Evolutionary conservation across 2,329 filamentous ascomycete genomes (phyloP).

Genomic region (Triangularia setosa): DNA sequence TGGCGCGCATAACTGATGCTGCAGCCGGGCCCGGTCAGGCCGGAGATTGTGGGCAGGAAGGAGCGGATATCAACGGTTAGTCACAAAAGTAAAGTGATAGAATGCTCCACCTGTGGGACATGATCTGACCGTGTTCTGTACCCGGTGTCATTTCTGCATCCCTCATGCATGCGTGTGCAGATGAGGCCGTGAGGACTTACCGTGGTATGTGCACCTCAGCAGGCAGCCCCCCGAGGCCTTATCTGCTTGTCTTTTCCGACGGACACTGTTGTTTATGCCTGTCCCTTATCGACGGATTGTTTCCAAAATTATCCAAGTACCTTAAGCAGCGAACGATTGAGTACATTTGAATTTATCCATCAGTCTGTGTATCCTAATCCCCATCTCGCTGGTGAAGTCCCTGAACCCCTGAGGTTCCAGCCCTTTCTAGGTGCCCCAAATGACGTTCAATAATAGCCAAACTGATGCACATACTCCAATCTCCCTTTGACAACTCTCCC

Average conservation of each 20-base stretch:
- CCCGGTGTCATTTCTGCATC: neutral
- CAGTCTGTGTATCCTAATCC: neutral
- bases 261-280: neutral
- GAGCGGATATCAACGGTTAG: neutral
- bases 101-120: neutral
- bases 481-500: conserved; percentile 6
- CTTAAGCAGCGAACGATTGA: too few relatives aligned
- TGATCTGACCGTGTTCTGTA: neutral
- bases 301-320: neutral
- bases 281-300: neutral
- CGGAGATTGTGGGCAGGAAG: neutral
- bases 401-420: neutral
- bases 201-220: neutral
- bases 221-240: neutral
- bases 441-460: neutral
- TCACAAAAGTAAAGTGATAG: neutral
- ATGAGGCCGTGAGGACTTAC: neutral
- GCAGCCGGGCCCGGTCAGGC: neutral
- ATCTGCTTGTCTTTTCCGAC: neutral
- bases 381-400: neutral
- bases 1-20: neutral
- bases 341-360: neutral
- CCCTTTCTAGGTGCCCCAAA: too few relatives aligned
- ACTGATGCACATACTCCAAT: conserved; percentile 9
- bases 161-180: neutral